Evolutionary conservation across 2,329 filamentous ascomycete genomes (phyloP), one percentile per base, ranked within the genome.

Genomic region (Claviceps paspali): DNA sequence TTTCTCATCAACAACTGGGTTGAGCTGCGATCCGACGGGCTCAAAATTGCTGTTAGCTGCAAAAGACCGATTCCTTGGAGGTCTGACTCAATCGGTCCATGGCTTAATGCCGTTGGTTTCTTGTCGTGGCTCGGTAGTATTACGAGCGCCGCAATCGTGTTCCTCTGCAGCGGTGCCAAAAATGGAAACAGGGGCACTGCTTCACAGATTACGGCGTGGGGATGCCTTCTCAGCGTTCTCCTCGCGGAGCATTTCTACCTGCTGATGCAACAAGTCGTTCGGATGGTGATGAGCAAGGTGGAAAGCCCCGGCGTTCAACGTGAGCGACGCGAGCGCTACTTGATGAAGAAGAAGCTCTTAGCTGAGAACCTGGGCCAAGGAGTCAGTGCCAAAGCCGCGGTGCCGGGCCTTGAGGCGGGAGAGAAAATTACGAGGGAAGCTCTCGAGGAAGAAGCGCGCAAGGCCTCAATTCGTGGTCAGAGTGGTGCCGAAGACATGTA

Each of bases 1-100:
- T 96, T 96, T 63, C 63, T 96, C 10, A 64, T 91, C 57, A 96
- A 96, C 62, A 92, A 96, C 62, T 96, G 88, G 86, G 64, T 98
- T 40, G 91, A 96, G 55, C 72, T 96, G 28, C 82, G 91, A 29
- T 84, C 84, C 1, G 91, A 98, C 53, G 87, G 88, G 2, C 72
- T 94, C 62, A 98, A 98, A 58, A 93, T 96, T 49, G 86, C 86
- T 39, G 69, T 85, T 33, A 81, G 87, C 56, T 87, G 84, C 66
- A 81, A 88, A 50, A 78, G 91, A 3, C 91, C 91, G 0, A 84
- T 83, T 27, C 91, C 91, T 1, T 85, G 82, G 72, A 76, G 91
- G 37, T 78, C 85, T 1, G 91, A 96, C 60, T 91, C 83, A 1
- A 96, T 98, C 47, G 91, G 91, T 0, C 87, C 91, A 1, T 96